Conservation (phyloP, 78 protist species). For the Cavenderia fasciculata region DNA sequence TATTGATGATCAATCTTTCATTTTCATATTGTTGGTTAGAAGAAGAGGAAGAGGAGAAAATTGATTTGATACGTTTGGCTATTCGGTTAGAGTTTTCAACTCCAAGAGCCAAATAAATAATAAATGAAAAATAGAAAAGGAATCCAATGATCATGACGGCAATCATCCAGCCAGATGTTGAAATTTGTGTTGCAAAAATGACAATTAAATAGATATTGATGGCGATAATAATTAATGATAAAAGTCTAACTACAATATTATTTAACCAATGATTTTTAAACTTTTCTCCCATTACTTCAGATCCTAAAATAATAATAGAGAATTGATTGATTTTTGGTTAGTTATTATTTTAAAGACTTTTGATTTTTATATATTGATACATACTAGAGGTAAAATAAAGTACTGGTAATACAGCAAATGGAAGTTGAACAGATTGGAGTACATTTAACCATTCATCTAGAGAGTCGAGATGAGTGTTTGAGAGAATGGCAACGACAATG, state of each 20-base stretch:
- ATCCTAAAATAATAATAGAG: background rate
- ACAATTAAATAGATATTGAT: constrained; percentile 63
- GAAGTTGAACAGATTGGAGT: constrained; percentile 87
- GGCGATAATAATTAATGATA: constrained; percentile 40
- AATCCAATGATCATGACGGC: background rate
- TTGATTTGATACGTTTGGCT: background rate
- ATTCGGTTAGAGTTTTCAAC: background rate
- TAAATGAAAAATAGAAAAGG: constrained; percentile 54
- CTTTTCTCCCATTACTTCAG: constrained; percentile 45
- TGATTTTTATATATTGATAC: background rate
- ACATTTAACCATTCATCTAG: constrained; percentile 85
- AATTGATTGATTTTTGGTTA: no score
- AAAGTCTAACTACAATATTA: constrained; percentile 35
- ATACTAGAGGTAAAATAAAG: constrained; percentile 36
- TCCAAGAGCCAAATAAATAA: constrained; percentile 34
- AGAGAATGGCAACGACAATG: constrained; percentile 63
- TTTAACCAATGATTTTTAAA: constrained; percentile 71
- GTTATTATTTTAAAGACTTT: background rate
- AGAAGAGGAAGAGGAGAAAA: background rate
- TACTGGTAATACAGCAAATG: constrained; percentile 87
- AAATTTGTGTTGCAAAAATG: constrained; percentile 3
- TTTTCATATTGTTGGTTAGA: background rate
- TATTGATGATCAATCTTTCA: background rate
- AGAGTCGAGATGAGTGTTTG: constrained; percentile 22
- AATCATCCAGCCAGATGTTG: constrained; percentile 34